These are phyloP conservation scores for Fraxinus americana DNA, from an alignment of 257 asterid species.

Conservation along the genomic window DNA sequence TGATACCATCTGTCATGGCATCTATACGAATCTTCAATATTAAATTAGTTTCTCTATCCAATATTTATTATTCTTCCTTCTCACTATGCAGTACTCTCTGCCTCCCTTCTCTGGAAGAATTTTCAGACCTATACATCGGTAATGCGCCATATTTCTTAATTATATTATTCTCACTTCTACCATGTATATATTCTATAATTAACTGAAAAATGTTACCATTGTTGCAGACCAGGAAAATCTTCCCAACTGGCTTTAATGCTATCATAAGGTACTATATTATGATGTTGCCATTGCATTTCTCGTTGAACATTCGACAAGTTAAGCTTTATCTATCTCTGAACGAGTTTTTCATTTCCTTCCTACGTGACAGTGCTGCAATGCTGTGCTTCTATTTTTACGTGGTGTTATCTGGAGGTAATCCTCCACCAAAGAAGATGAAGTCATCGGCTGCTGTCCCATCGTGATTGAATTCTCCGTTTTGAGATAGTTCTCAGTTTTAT, in stretches of 20 bases:
- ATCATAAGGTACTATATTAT: conserved; percentile 59
- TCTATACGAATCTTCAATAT: not conserved
- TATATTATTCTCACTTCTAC: conserved; percentile 2
- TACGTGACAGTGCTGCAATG: conserved; percentile 75
- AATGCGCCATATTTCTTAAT: conserved; percentile 15
- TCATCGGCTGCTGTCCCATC: conserved; percentile 34
- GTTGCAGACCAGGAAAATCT: conserved; percentile 54
- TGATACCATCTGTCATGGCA: not conserved
- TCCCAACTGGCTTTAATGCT: conserved; percentile 66
- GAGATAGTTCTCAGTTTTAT: not conserved
- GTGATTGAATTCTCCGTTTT: conserved; percentile 27
- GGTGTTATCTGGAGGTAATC: conserved; percentile 73
- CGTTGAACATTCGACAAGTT: not conserved
- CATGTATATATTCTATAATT: not conserved
- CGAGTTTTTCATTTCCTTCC: conserved; percentile 13
- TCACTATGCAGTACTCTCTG: conserved; percentile 67
- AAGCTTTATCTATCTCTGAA: conserved; percentile 1
- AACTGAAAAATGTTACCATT: conserved; percentile 15
- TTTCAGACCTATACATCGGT: conserved; percentile 74
- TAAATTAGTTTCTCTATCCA: not conserved
- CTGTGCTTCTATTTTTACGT: conserved; percentile 80
- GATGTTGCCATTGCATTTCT: conserved; percentile 6
- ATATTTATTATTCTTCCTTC: not conserved
- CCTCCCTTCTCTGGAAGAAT: conserved; percentile 68
- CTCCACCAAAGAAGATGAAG: conserved; percentile 65